Percentiles rank a stretch among this genome's conserved stretches.
These are phyloP conservation scores for Mycosarcoma mackinlayi DNA, from an alignment of 1,284 basidiomycete species.

Conservation along the genomic window DNA sequence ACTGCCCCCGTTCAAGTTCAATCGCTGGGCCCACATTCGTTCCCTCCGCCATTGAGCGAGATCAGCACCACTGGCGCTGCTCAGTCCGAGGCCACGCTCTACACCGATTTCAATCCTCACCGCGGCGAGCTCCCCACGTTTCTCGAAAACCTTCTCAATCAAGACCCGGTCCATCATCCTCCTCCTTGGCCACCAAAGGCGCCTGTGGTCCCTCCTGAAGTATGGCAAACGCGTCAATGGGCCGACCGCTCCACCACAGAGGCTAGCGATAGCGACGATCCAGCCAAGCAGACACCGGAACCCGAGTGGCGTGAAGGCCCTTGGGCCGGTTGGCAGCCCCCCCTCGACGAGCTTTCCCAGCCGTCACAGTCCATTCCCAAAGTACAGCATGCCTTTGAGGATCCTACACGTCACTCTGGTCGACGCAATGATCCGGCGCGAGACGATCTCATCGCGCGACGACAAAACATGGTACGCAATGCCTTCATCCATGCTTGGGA, in stretches of 20 bases:
- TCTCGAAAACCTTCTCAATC: slow-evolving; percentile 33
- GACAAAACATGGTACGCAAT: slow-evolving; percentile 71
- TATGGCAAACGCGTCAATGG: slow-evolving; percentile 49
- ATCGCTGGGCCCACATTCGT: slow-evolving; percentile 26
- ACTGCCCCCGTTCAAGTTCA: neutral
- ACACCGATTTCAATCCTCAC: slow-evolving; percentile 54
- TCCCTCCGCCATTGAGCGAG: slow-evolving; percentile 29
- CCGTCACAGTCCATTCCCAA: slow-evolving; percentile 30
- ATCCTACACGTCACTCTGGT: slow-evolving; percentile 50
- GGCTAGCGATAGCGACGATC: slow-evolving; percentile 48
- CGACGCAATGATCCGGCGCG: slow-evolving; percentile 38
- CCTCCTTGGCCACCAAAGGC: slow-evolving; percentile 45
- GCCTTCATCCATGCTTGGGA: slow-evolving; percentile 74
- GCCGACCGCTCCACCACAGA: slow-evolving; percentile 48
- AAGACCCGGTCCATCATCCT: slow-evolving; percentile 38
- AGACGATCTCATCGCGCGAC: slow-evolving; percentile 49
- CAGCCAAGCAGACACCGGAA: slow-evolving; percentile 47
- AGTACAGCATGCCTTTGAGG: slow-evolving; percentile 57
- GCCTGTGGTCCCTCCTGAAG: slow-evolving; percentile 34
- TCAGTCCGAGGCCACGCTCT: slow-evolving; percentile 24
- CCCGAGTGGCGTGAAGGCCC: slow-evolving; percentile 54
- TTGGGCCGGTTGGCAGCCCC: slow-evolving; percentile 57
- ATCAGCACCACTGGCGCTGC: slow-evolving; percentile 4
- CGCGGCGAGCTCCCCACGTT: slow-evolving; percentile 48
- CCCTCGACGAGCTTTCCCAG: slow-evolving; percentile 41